These are phyloP conservation scores for Rhododendron henanense DNA, from an alignment of 148 eudicot genomes.

Conservation along the genomic window DNA sequence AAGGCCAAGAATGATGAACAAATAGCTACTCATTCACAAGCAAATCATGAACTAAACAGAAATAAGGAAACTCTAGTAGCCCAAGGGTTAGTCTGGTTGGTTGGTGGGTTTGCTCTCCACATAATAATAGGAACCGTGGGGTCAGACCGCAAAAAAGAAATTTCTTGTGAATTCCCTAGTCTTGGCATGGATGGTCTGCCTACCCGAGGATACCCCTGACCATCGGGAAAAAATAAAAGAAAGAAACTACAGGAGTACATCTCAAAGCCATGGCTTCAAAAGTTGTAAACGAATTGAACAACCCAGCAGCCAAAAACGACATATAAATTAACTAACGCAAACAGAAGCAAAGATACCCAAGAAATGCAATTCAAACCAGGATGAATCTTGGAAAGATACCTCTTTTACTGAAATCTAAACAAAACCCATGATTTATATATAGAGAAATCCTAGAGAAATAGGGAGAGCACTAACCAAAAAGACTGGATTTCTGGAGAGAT, in stretches of 20 bases:
- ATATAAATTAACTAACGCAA: not conserved
- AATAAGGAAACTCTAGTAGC: not conserved
- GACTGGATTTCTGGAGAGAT: not conserved
- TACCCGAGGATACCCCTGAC: no score
- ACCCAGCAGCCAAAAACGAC: not conserved
- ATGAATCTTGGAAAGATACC: not conserved
- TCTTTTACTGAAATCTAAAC: not conserved
- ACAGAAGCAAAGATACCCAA: not conserved
- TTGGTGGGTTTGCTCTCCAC: no score
- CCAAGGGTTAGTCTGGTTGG: no score
- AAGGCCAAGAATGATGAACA: not conserved
- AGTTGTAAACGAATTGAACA: not conserved
- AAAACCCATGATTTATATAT: not conserved
- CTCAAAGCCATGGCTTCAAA: not conserved
- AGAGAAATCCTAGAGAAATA: not conserved
- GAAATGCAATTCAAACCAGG: not conserved
- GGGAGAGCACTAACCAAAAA: not conserved
- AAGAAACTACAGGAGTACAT: not conserved
- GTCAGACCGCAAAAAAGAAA: no score
- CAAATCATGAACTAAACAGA: not conserved
- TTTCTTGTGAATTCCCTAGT: no score
- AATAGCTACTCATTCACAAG: not conserved
- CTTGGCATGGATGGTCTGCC: no score
- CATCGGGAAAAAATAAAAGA: no score
- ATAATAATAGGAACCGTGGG: no score